Base-by-base conservation (phyloP, 768 basidiomycete species). In the Termitomyces sp. region DNA sequence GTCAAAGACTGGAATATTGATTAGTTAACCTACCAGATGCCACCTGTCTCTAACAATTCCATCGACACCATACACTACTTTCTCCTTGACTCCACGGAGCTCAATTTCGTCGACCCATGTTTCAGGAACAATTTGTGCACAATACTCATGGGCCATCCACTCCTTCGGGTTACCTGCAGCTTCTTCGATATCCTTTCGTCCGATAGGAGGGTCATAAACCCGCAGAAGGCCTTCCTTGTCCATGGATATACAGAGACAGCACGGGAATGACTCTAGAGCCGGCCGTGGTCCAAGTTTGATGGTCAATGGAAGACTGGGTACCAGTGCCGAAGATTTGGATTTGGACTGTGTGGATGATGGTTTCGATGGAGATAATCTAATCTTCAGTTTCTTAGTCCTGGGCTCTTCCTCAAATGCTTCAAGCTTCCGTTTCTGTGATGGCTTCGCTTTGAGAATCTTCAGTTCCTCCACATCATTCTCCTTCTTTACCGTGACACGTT, bases 41-140 rank as follows among this genome's bases (percentile, higher is more conserved):
- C 97, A 99, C 31, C 97, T 77, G 70, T 91, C 95, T 69, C 87
- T 93, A 12, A 91, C 90, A 63, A 99, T 92, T 8, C 81, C 85
- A 66, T 93, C 90, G 24, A 92, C 91, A 3, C 96, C 95, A 66
- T 88, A 88, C 0, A 97, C 88, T 58, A 82, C 78, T 57, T 71
- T 75, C 67, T 82, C 81, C 64, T 70, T 80, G 41, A 55, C 67
- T 0, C 79, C 79, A 64, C 65, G 65, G 37, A 65, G 72, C 42
- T 85, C 82, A 6, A 87, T 68, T 44, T 84, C 84, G 67, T 94
- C 93, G 24, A 96, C 83, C 88, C 93, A 96, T 0, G 95, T 93
- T 70, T 98, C 94, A 0, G 95, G 96, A 8, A 97, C 80, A 16
- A 92, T 81, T 42, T 77, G 82, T 6, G 89, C 93, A 67, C 93